These are phyloP conservation scores for Beverwykella pulmonaria DNA, from an alignment of 495 filamentous ascomycete genomes.

Conservation along the genomic window DNA sequence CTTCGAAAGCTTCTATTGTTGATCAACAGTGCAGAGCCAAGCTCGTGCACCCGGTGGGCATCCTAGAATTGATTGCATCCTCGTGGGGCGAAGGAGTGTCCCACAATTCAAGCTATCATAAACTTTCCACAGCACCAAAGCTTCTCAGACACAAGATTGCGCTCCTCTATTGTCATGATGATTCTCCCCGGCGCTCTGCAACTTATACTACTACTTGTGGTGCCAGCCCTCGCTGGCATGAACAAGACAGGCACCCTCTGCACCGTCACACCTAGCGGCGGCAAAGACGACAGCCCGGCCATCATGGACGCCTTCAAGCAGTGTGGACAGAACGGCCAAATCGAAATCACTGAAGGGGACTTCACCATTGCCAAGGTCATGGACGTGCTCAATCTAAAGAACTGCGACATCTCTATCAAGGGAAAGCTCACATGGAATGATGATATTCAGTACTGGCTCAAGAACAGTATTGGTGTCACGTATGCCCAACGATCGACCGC, in stretches of 20 bases:
- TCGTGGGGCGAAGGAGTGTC: slow-evolving; percentile 3
- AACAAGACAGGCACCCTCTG: slow-evolving; percentile 22
- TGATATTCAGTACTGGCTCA: slow-evolving; percentile 30
- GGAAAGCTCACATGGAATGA: slow-evolving; percentile 32
- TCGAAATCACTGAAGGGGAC: slow-evolving; percentile 27
- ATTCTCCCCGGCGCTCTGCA: neutral
- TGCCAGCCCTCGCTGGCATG: slow-evolving; percentile 12
- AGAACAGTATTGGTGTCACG: slow-evolving; percentile 26
- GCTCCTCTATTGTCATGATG: neutral
- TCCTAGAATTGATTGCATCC: neutral
- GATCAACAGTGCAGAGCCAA: neutral
- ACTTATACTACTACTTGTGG: slow-evolving; percentile 12
- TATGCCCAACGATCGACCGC: slow-evolving; percentile 33
- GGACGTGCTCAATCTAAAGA: slow-evolving; percentile 29
- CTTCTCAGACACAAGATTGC: neutral
- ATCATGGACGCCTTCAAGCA: slow-evolving; percentile 33
- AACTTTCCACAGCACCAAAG: neutral
- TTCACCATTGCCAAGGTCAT: slow-evolving; percentile 35
- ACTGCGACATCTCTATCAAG: slow-evolving; percentile 32
- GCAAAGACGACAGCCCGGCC: slow-evolving; percentile 18
- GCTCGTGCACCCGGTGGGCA: neutral
- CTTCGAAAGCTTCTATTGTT: neutral
- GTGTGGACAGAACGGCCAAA: slow-evolving; percentile 25
- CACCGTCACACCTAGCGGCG: slow-evolving; percentile 19
- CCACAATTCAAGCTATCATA: slow-evolving; percentile 7